Conservation (phyloP, 768 basidiomycete species). For the Lyophyllum semitale region DNA sequence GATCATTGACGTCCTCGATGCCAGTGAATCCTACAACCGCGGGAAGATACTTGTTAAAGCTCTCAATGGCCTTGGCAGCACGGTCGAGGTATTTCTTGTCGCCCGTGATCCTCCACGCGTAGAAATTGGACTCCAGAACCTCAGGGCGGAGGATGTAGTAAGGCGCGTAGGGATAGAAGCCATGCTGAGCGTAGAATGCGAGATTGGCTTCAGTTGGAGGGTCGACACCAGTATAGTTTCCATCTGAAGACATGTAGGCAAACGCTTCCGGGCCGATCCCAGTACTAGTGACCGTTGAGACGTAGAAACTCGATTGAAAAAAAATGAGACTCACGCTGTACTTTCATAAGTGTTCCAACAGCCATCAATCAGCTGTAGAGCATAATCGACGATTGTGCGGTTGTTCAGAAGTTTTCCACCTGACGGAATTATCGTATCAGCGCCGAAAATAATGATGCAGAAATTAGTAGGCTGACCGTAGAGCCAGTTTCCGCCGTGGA, state of each 20-base stretch:
- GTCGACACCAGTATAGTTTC: conserved; percentile 53
- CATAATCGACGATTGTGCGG: conserved; percentile 63
- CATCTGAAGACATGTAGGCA: conserved; percentile 60
- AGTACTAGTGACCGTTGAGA: conserved; percentile 42
- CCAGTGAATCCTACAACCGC: conserved; percentile 47
- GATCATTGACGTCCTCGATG: conserved; percentile 55
- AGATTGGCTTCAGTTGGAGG: conserved; percentile 38
- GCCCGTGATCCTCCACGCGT: conserved; percentile 74
- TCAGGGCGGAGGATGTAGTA: conserved; percentile 72
- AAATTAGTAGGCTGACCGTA: conserved; percentile 40
- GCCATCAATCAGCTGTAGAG: conserved; percentile 61
- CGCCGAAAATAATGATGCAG: not conserved
- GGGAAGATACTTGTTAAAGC: conserved; percentile 56
- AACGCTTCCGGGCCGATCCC: conserved; percentile 77
- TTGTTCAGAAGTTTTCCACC: conserved; percentile 71
- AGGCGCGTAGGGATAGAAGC: conserved; percentile 57
- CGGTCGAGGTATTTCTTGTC: conserved; percentile 66
- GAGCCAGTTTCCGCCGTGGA: conserved; percentile 76
- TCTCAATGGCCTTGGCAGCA: conserved; percentile 55
- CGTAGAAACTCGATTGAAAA: not conserved
- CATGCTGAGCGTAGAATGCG: conserved; percentile 61
- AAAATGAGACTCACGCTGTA: conserved; percentile 50
- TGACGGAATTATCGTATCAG: conserved; percentile 18
- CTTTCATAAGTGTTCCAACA: conserved; percentile 82
- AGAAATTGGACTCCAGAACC: conserved; percentile 79